Conservation (phyloP, 148 eudicot genomes). For the Cornus florida region DNA sequence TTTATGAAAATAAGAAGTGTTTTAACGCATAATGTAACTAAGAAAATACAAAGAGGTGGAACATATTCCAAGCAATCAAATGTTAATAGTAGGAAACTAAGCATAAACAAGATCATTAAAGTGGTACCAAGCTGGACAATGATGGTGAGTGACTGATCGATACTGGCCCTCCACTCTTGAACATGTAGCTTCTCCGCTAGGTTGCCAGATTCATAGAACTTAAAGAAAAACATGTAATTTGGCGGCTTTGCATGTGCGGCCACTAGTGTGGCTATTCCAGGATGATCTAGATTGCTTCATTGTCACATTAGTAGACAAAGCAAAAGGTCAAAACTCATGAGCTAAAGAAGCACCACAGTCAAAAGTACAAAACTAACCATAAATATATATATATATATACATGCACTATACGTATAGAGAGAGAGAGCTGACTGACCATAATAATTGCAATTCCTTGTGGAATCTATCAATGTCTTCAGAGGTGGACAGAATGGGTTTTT, state of each 20-base stretch:
- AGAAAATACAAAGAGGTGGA: not conserved
- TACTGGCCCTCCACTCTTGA: constrained; percentile 83
- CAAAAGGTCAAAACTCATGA: constrained; percentile 7
- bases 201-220: constrained; percentile 63
- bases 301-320: not conserved
- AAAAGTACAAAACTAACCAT: not conserved
- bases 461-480: constrained; percentile 79
- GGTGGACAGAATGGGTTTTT: constrained; percentile 85
- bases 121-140: constrained; percentile 55
- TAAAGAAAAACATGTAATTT: constrained; percentile 91
- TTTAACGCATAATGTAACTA: not conserved
- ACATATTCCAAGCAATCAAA: not conserved
- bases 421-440: constrained; percentile 45
- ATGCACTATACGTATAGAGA: not conserved
- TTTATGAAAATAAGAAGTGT: not conserved
- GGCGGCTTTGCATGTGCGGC: constrained; percentile 96
- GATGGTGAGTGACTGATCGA: constrained; percentile 53
- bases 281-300: constrained; percentile 90
- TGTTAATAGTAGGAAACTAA: not conserved
- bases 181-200: constrained; percentile 82
- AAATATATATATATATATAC: not conserved
- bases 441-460: constrained; percentile 80
- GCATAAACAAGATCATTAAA: constrained; percentile 1
- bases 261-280: constrained; percentile 68
- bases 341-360: not conserved